phyloP scores from a whole-genome alignment of 2,329 filamentous ascomycete species.

The Pseudogymnoascus pannorum region DNA sequence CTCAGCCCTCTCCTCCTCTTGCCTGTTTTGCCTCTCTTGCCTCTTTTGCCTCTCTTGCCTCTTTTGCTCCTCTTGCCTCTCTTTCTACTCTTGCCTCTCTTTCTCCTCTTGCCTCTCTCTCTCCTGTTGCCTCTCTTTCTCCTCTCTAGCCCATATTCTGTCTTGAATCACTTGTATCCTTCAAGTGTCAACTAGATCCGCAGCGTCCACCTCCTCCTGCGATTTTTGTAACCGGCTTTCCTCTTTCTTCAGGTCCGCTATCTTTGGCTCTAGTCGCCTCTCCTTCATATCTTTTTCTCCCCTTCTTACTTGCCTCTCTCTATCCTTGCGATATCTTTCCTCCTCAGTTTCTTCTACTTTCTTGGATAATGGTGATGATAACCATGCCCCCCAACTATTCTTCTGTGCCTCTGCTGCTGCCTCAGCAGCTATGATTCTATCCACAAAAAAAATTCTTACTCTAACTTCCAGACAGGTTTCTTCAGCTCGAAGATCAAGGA shows the following conservation, averaged over 20 bases:
- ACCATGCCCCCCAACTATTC: conserved; percentile 28
- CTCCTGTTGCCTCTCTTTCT: conserved; percentile 8
- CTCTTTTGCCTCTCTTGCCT: too few relatives aligned
- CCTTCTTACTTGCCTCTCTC: conserved; percentile 16
- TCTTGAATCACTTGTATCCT: conserved; percentile 10
- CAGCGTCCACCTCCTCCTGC: conserved; percentile 13
- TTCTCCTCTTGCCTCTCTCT: conserved; percentile 8
- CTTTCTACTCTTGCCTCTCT: too few relatives aligned
- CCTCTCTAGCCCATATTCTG: conserved; percentile 13
- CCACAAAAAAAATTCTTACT: conserved; percentile 21
- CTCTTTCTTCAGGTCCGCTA: conserved; percentile 17
- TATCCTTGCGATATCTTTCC: neutral
- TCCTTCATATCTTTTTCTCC: conserved; percentile 31
- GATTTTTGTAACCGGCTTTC: conserved; percentile 8
- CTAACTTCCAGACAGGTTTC: conserved; percentile 19
- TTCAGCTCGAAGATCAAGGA: conserved; percentile 17
- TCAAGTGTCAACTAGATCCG: conserved; percentile 14
- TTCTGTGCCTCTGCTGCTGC: conserved; percentile 24
- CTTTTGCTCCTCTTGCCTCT: too few relatives aligned
- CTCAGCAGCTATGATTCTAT: conserved; percentile 24
- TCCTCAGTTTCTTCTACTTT: conserved; percentile 23
- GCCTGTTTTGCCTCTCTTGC: too few relatives aligned
- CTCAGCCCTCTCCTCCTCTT: too few relatives aligned
- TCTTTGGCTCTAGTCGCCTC: conserved; percentile 19
- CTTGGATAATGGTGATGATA: conserved; percentile 26